Percentiles rank a stretch among this genome's conserved stretches.
These are phyloP conservation scores for Rhodotorula glutinis DNA, from an alignment of 1,284 basidiomycete genomes.

Conservation along the genomic window DNA sequence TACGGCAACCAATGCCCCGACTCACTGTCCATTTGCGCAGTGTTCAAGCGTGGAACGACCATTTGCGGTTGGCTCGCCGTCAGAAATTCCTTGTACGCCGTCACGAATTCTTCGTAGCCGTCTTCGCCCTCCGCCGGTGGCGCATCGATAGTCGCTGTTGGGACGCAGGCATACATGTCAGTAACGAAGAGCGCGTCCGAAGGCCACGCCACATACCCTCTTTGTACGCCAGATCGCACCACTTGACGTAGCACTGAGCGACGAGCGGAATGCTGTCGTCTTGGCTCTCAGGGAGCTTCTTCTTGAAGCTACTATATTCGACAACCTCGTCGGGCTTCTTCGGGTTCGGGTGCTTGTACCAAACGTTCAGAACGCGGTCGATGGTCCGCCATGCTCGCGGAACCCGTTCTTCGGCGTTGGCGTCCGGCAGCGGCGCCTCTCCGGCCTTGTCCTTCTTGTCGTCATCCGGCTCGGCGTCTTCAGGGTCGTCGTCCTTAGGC, in stretches of 20 bases:
- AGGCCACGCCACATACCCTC: slow-evolving; percentile 11
- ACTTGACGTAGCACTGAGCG: slow-evolving; percentile 39
- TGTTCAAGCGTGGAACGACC: slow-evolving; percentile 27
- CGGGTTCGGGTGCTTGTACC: slow-evolving; percentile 18
- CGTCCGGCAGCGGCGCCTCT: slow-evolving; percentile 33
- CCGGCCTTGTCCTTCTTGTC: slow-evolving; percentile 23
- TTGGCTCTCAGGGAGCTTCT: slow-evolving; percentile 28
- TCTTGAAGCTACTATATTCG: not conserved
- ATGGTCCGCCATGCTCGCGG: slow-evolving; percentile 40
- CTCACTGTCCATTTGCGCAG: slow-evolving; percentile 28
- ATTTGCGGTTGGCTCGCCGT: slow-evolving; percentile 25
- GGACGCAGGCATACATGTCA: no score
- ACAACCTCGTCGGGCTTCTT: not conserved
- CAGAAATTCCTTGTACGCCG: slow-evolving; percentile 39
- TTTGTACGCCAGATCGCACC: slow-evolving; percentile 40
- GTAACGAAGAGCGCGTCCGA: not conserved
- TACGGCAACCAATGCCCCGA: no score
- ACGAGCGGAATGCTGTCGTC: slow-evolving; percentile 36
- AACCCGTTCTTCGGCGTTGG: slow-evolving; percentile 35
- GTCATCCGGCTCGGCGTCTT: slow-evolving; percentile 24
- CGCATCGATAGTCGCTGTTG: slow-evolving; percentile 24
- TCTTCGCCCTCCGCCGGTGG: slow-evolving; percentile 33
- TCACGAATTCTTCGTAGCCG: slow-evolving; percentile 32
- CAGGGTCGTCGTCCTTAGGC: slow-evolving; percentile 24
- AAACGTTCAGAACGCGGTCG: slow-evolving; percentile 41